Percentiles rank a stretch among this genome's conserved stretches.
These are phyloP conservation scores for Malus hybrid DNA, from an alignment of 331 rosid species.

Conservation along the genomic window DNA sequence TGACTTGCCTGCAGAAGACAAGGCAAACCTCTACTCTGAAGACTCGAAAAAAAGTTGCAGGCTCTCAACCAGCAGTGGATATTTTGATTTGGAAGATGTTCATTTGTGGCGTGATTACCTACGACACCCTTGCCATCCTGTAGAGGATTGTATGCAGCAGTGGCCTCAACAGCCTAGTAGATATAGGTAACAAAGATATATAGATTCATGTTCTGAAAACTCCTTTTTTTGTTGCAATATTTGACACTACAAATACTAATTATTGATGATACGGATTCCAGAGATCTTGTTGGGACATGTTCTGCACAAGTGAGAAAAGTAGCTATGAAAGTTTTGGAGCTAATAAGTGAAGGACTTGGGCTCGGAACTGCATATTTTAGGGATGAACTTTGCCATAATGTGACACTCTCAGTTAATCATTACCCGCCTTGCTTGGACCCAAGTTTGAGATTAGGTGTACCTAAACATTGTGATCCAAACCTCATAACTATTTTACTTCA, in stretches of 20 bases:
- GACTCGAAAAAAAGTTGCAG: constrained; percentile 14
- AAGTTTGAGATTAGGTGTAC: too few relatives aligned
- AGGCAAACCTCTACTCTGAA: constrained; percentile 5
- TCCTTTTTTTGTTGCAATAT: not conserved
- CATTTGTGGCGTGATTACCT: not conserved
- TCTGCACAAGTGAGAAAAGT: not conserved
- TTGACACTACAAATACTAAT: not conserved
- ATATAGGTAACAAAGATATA: not conserved
- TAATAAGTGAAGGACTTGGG: constrained; percentile 5
- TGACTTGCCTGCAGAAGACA: constrained; percentile 1
- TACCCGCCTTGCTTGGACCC: too few relatives aligned
- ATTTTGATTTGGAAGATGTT: not conserved
- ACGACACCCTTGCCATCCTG: constrained; percentile 19
- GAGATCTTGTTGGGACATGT: not conserved
- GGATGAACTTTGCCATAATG: too few relatives aligned
- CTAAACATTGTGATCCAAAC: too few relatives aligned
- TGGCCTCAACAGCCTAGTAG: constrained; percentile 14
- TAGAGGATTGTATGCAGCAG: constrained; percentile 6
- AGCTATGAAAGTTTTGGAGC: not conserved
- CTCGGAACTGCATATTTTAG: not conserved
- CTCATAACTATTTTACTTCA: too few relatives aligned
- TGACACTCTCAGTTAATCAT: too few relatives aligned
- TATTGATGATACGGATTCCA: not conserved
- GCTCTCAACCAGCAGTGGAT: constrained; percentile 4
- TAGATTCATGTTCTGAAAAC: not conserved